A percentile compares a stretch with the other conserved stretches of the same genome.
These are phyloP conservation scores for Teratosphaeria pseudoeucalypti DNA, from an alignment of 2,329 filamentous ascomycete genomes.

Conservation along the genomic window DNA sequence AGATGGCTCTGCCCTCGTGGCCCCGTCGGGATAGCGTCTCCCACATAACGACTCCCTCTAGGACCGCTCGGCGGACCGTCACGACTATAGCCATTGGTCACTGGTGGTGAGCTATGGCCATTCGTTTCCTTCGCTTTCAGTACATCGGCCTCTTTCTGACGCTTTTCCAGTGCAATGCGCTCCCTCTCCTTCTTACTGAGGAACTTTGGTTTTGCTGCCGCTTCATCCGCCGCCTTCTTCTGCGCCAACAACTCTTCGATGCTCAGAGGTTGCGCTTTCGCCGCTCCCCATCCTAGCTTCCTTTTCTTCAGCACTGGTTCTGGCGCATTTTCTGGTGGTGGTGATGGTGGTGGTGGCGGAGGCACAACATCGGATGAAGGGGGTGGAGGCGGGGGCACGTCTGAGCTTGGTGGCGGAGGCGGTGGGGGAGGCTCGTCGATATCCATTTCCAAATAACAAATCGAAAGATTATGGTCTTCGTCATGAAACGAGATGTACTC, in stretches of 20 bases:
- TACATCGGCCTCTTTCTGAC: conserved; percentile 60
- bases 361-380: conserved; percentile 9
- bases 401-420: conserved; percentile 5
- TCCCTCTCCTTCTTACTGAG: conserved; percentile 75
- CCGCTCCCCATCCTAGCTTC: conserved; percentile 46
- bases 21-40: conserved; percentile 39
- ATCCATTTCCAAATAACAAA: background rate
- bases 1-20: conserved; percentile 40
- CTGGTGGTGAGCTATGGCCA: background rate
- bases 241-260: conserved; percentile 77
- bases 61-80: conserved; percentile 54
- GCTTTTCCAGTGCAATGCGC: conserved; percentile 66
- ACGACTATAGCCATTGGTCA: background rate
- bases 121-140: conserved; percentile 41
- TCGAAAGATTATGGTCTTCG: no score
- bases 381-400: conserved; percentile 10
- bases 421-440: conserved; percentile 4
- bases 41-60: conserved; percentile 50
- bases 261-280: conserved; percentile 52
- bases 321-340: background rate
- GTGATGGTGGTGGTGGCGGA: conserved; percentile 13
- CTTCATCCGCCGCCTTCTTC: conserved; percentile 77
- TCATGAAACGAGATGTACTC: no score
- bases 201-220: conserved; percentile 79
- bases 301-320: conserved; percentile 27